Base-by-base conservation (phyloP, 768 basidiomycete species). In the Russula abietina region DNA sequence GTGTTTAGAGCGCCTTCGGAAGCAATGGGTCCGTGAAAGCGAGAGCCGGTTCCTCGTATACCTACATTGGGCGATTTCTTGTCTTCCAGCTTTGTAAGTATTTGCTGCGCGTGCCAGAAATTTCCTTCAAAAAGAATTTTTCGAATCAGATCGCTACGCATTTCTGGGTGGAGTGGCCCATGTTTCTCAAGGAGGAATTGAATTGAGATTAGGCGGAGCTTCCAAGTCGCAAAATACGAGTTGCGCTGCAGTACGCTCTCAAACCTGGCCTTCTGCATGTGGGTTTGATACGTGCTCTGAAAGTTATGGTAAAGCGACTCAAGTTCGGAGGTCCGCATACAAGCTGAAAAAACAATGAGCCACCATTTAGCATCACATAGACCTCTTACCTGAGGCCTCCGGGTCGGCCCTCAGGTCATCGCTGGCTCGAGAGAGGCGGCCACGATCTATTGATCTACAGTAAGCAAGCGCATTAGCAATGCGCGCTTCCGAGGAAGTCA, bases 241-340 rank as follows among this genome's bases (percentile, higher is more conserved):
- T 58, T 51, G 14, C 50, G 56, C n/a, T 39, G 33, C 12, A 46
- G 30, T 19, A 30, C 26, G 3, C 11, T 45, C 43, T 53, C 43
- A 14, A 62, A 62, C 32, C 43, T 30, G 8, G 60, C 61, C 19
- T 38, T 24, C 17, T 61, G 26, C 4, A 55, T n/a, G n/a, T 61
- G 48, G 26, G 14, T 61, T 11, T 11, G 8, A 50, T 61, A 61
- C 22, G 39, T 14, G 6, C 11, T 16, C 16, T 28, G 28, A 32
- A 61, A 56, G 2, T 38, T 54, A 43, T 33, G 55, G 12, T 50
- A 61, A 28, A 62, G 51, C 24, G 55, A 53, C 22, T 62, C 57
- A 12, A 62, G 61, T 17, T 57, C 51, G 2, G 43, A 52, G 10
- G 58, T 45, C n/a, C 26, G 50, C 46, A 54, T 26, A 2, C 33